Percentiles rank a stretch among this genome's conserved stretches.
These are phyloP conservation scores for Carex arenaria DNA, from an alignment of 202 grass and related monocot species.

Conservation along the genomic window DNA sequence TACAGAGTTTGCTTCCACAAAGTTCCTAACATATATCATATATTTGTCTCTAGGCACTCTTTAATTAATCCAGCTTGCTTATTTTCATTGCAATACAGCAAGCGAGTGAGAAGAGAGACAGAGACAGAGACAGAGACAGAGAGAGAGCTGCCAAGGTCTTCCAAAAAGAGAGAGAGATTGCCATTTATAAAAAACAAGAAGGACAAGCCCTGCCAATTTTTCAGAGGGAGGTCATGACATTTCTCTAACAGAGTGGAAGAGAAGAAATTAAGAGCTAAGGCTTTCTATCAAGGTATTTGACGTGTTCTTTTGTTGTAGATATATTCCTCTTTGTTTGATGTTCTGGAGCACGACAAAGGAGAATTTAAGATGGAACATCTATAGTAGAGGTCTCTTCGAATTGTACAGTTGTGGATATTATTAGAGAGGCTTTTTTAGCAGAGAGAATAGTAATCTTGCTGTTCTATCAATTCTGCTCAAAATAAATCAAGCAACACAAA, in stretches of 20 bases:
- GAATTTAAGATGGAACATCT: not conserved
- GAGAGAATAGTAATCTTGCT: not conserved
- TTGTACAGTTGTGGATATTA: not conserved
- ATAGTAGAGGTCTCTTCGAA: not conserved
- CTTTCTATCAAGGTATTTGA: not conserved
- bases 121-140: slow-evolving; percentile 15
- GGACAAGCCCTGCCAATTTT: too few relatives aligned
- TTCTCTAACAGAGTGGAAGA: not conserved
- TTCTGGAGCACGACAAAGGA: not conserved
- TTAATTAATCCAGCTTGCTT: not conserved
- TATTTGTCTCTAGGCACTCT: not conserved
- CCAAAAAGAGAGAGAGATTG: not conserved
- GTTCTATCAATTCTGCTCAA: not conserved
- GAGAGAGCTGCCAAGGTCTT: not conserved
- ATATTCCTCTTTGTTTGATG: not conserved
- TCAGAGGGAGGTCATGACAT: not conserved
- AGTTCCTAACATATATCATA: not conserved
- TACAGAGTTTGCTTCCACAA: not conserved
- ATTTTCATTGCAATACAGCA: not conserved
- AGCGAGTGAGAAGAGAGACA: slow-evolving; percentile 7
- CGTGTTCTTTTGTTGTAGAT: not conserved
- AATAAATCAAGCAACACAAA: not conserved
- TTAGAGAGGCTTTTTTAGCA: not conserved
- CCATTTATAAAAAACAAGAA: not conserved
- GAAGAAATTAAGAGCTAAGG: not conserved